Evolutionary conservation across 345 rosid species (phyloP), one percentile per base, ranked within the genome.

Genomic region (Gossypium bickii): DNA sequence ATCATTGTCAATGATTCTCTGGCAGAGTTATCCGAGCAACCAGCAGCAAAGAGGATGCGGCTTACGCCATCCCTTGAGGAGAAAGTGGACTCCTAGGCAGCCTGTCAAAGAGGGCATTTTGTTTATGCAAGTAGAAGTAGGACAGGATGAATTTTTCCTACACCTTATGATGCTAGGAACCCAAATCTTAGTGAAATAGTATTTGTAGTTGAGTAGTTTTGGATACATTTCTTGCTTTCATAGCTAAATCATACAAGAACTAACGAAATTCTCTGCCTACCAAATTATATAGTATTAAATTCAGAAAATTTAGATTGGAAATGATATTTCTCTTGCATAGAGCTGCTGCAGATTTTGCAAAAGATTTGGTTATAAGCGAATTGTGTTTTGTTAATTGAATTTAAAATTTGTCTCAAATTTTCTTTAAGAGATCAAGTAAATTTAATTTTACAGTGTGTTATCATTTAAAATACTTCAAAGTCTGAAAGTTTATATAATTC

Each of bases 31-130:
- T 77, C 74, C 12, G 93, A 77, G 76, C 74, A 85, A 67, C 86
- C 79, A 81, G 83, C 85, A 78, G 81, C 92, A 12, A 93, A 93
- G 79, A 85, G 93, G 81, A 84, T 76, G 24, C 80, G 87, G 75
- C 80, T 89, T 44, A 62, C 81, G 13, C 66, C 83, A 34, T 57
- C 75, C 7, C 38, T 7, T 17, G 89, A 83, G 76, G 81, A 62
- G 18, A 83, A 80, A 3, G 75, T 49, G 52, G 20, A 72, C 72
- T 24, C 72, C 9, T 48, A 9, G 58, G 18, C 27, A 68, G 58
- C 43, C 58, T 25, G 43, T 15, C 1, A 7, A 22, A 12, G 22
- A 22, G 24, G 58, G 2, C 57, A 24, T 24, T 24, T 25, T 47
- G 38, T 70, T 53, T 27, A 29, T 53, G 61, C n/a, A 70, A 70